phyloP scores from a whole-genome alignment of 768 basidiomycete species.

The Coprinopsis sp. region DNA sequence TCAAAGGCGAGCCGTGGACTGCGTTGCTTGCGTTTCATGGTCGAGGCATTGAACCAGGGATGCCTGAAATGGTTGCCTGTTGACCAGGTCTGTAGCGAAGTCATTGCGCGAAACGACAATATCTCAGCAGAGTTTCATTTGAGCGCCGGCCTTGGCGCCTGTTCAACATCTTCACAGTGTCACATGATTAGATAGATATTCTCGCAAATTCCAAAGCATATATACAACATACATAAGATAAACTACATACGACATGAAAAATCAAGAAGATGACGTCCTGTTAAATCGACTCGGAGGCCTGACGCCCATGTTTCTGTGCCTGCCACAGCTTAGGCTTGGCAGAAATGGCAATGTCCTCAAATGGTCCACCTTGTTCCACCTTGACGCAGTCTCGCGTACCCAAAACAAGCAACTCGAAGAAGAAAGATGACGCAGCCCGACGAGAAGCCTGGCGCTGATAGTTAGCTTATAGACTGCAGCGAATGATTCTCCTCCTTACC shows the following conservation, averaged over 20 bases:
- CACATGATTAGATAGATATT: neutral
- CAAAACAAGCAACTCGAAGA: slow-evolving; percentile 94
- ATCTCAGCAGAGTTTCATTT: neutral
- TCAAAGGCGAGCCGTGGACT: slow-evolving; percentile 10
- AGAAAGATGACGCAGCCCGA: slow-evolving; percentile 91
- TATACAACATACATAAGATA: neutral
- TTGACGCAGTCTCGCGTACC: slow-evolving; percentile 90
- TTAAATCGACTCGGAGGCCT: slow-evolving; percentile 17
- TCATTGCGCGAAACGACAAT: neutral
- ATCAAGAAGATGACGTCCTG: neutral
- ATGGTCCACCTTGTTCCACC: slow-evolving; percentile 66
- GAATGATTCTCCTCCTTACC: slow-evolving; percentile 34
- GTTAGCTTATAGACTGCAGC: too few relatives aligned
- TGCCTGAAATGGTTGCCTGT: slow-evolving; percentile 29
- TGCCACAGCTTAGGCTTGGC: slow-evolving; percentile 87
- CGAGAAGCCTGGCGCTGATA: slow-evolving; percentile 66
- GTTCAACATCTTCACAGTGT: neutral
- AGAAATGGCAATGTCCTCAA: slow-evolving; percentile 80
- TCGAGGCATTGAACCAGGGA: slow-evolving; percentile 38
- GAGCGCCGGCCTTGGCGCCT: neutral
- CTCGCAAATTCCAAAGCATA: neutral
- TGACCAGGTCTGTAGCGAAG: slow-evolving; percentile 16
- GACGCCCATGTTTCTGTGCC: slow-evolving; percentile 4
- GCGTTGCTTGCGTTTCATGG: slow-evolving; percentile 38
- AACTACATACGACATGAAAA: slow-evolving; percentile 1